Conservation (phyloP, 306 rosid genomes). For the Prinsepia uniflora region DNA sequence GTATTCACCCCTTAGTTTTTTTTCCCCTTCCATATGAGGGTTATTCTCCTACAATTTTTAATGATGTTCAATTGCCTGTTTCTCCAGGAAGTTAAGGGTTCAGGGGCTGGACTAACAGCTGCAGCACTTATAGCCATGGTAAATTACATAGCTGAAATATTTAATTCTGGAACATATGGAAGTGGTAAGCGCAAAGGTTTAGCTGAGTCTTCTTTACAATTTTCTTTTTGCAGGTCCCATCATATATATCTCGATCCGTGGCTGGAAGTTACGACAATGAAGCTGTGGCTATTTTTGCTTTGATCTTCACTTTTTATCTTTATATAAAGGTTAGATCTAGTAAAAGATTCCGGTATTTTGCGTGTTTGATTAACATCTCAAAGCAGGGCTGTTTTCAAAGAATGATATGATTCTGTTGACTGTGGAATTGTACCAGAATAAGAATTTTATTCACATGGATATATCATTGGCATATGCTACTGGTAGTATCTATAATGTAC, state of each 20-base stretch:
- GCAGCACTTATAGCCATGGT: conserved; percentile 95
- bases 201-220: conserved; percentile 5
- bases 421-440: neutral
- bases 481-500: conserved; percentile 7
- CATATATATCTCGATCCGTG: conserved; percentile 96
- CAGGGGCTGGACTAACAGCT: conserved; percentile 96
- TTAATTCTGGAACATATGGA: conserved; percentile 9
- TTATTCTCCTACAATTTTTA: conserved; percentile 18
- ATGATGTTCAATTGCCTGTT: conserved; percentile 20
- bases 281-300: conserved; percentile 99
- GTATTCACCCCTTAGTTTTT: conserved; percentile 22
- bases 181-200: conserved; percentile 6
- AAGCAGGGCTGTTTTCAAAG: neutral
- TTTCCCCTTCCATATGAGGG: neutral
- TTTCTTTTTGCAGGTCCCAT: conserved; percentile 69
- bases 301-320: conserved; percentile 93
- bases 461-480: conserved; percentile 10
- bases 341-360: neutral
- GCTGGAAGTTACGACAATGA: conserved; percentile 99
- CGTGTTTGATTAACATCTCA: conserved; percentile 12
- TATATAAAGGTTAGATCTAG: conserved; percentile 74
- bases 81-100: conserved; percentile 87
- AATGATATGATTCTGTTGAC: conserved; percentile 1
- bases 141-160: conserved; percentile 32
- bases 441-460: neutral